Evolutionary conservation across 805 yeast genomes (phyloP), one percentile per base, ranked within the genome.

Genomic region (Priceomyces haplophilus): DNA sequence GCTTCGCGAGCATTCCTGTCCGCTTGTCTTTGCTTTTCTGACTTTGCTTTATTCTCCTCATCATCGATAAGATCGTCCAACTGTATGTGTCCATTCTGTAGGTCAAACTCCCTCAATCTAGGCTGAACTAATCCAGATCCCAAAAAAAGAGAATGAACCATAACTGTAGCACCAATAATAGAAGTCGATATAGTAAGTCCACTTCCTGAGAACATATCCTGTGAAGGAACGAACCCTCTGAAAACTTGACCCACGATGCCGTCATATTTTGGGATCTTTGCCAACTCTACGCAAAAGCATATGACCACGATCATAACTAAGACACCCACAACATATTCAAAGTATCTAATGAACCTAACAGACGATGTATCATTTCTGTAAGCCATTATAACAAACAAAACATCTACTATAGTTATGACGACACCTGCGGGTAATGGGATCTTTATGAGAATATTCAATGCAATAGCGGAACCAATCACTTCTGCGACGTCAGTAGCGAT

Each of bases 401-500:
- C 77, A 51, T 74, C 79, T 3, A 59, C 64, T 11, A 72, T 61
- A 17, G 79, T 72, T 37, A 74, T 54, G 5, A 52, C 66, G 18
- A 73, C 75, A 34, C 78, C 79, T 1, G 77, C 79, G n/a, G 76
- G 72, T 27, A 73, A 53, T 1, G 79, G 78, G 11, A 73, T 56
- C 40, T 60, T 62, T 36, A 72, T 40, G 44, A 74, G 59, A 33
- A 74, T 72, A 49, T 74, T 74, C 48, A 74, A 58, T 0, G 79
- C 78, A 43, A 73, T 65, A 11, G 78, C 78, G n/a, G 74, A 64
- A 42, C 79, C 79, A 42, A 74, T 73, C 29, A 74, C 79, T 51
- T 74, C 79, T 7, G 79, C 78, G n/a, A 73, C 61, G 55, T 74
- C 79, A 4, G 79, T 74, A 6, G 79, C 77, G 13, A 74, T 65